Base-by-base conservation (phyloP, 2,329 filamentous ascomycete species). In the Alternaria ventricosa region DNA sequence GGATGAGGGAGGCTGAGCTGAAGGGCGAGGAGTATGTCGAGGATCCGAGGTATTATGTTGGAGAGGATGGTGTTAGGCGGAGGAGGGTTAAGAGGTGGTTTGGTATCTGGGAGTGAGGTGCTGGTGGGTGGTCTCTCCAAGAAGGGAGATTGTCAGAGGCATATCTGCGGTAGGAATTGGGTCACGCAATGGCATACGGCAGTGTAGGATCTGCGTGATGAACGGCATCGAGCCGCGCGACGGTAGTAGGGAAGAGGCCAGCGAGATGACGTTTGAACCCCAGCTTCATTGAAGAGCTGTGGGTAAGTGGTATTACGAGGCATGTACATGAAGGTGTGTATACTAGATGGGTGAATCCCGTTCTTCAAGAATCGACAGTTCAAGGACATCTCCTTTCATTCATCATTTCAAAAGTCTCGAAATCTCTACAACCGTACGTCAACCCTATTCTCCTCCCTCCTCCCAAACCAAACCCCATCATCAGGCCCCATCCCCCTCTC, bases 71-170 rank as follows among this genome's bases (percentile, higher is more conserved):
- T 20, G 78, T 79, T 15, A 80, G 79, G 66, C 82, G 82, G 76
- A 88, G 84, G 81, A 84, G 85, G 61, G 83, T 89, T 60, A 94
- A 94, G 87, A 94, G 92, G 84, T 94, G 91, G 88, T 83, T 96
- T 72, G 93, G 93, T 13, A 90, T 97, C 74, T 96, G 93, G 86
- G 76, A 80, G 73, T 79, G 76, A 59, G 43, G 15, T 20, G 13
- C 9, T 13, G 7, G 7, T 47, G 20, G 13, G 9, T 6, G 2
- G 13, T 22, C 20, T 22, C 20, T 22, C 20, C 20, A 22, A 22
- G 20, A 22, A 22, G 20, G 2, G 4, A 22, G 20, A 22, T 22
- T 2, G 4, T n/a, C 22, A 28, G 43, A 18, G 25, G 4, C 20
- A 18, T 18, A 13, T 6, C 1, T 30, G n/a, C 43, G 25, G 30